phyloP scores from a whole-genome alignment of 2,329 filamentous ascomycete species.

The Phialemonium atrogriseum region DNA sequence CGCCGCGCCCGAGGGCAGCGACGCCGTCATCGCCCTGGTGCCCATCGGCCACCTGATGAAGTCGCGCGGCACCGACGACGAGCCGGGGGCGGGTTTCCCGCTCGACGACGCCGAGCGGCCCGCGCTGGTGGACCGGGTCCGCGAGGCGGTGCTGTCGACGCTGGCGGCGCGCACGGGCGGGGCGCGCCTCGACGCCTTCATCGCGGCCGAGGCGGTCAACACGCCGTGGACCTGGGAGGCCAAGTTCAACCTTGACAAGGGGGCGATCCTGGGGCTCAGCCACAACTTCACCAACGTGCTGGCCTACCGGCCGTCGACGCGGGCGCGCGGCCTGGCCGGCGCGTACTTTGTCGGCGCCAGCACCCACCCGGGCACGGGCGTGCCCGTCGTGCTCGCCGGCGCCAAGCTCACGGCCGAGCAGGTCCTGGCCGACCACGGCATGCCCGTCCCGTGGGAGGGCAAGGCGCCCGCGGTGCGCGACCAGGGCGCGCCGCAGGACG shows the following conservation, averaged over 20 bases:
- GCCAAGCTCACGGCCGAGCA: constrained; percentile 49
- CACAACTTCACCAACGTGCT: constrained; percentile 70
- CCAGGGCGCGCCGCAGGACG: background rate
- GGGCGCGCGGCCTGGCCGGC: constrained; percentile 37
- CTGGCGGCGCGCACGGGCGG: constrained; percentile 53
- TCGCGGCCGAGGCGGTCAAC: constrained; percentile 56
- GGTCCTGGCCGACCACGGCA: constrained; percentile 7
- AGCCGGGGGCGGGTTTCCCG: constrained; percentile 24
- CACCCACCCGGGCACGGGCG: constrained; percentile 68
- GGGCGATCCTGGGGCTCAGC: constrained; percentile 62
- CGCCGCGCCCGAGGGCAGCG: constrained; percentile 57
- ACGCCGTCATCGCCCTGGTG: constrained; percentile 61
- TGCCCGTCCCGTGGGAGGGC: constrained; percentile 6
- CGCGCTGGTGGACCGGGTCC: constrained; percentile 48
- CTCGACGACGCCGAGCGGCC: constrained; percentile 49
- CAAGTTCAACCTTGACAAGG: constrained; percentile 66
- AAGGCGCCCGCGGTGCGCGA: constrained; percentile 1
- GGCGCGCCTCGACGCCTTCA: constrained; percentile 33
- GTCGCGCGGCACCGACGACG: constrained; percentile 24
- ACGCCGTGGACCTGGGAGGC: constrained; percentile 56
- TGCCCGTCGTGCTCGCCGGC: constrained; percentile 64
- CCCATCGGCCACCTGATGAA: constrained; percentile 60
- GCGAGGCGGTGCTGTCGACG: constrained; percentile 51
- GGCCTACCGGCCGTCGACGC: constrained; percentile 54
- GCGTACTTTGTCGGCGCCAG: constrained; percentile 68